Conservation (phyloP, 2,329 filamentous ascomycete species). For the Dothideomycetes sp. region DNA sequence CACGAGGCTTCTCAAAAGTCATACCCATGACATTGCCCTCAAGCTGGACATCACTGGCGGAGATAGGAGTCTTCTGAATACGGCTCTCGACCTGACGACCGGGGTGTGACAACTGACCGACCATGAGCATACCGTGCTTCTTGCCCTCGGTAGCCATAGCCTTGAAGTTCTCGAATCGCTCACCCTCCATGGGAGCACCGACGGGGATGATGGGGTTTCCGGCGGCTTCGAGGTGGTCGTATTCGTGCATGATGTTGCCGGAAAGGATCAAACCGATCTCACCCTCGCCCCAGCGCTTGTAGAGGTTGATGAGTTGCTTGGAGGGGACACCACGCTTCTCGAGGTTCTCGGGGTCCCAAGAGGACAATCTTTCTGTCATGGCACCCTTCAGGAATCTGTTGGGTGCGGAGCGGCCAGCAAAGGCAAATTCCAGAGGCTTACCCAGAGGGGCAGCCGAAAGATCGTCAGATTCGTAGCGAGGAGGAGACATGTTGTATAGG, state of each 20-base stretch:
- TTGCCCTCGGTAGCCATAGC: constrained; percentile 47
- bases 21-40: constrained; percentile 36
- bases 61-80: constrained; percentile 44
- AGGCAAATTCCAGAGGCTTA: constrained; percentile 37
- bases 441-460: constrained; percentile 33
- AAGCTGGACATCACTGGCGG: constrained; percentile 42
- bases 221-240: constrained; percentile 46
- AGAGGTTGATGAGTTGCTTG: constrained; percentile 47
- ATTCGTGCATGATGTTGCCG: constrained; percentile 57
- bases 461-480: constrained; percentile 33
- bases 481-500: constrained; percentile 11
- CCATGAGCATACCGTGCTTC: constrained; percentile 47
- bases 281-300: constrained; percentile 53
- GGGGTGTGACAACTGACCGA: constrained; percentile 55
- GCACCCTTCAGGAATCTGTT: constrained; percentile 61
- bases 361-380: constrained; percentile 57
- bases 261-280: constrained; percentile 49
- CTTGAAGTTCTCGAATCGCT: constrained; percentile 52
- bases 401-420: constrained; percentile 46
- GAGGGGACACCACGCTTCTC: constrained; percentile 46
- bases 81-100: constrained; percentile 44
- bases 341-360: constrained; percentile 48
- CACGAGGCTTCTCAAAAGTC: constrained; percentile 45
- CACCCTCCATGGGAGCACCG: constrained; percentile 42
- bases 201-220: constrained; percentile 53